Percentiles rank a stretch among this genome's conserved stretches.
Conservation (phyloP, 2,329 filamentous ascomycete genomes). For the Lasiodiplodia citricola region DNA sequence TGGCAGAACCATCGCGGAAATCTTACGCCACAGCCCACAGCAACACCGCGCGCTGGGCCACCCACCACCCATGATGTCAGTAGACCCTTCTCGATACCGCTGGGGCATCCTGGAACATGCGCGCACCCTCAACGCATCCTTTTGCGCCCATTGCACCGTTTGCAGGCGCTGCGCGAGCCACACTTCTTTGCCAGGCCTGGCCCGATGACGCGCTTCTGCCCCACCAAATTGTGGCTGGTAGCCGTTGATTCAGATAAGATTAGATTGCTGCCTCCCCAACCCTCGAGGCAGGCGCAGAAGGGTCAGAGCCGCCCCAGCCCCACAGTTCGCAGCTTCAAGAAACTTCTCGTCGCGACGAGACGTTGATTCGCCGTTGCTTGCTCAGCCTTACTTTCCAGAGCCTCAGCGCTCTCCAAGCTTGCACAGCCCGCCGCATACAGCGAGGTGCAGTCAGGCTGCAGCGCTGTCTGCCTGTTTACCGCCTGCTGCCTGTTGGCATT, state of each 20-base stretch:
- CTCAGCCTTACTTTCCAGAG: neutral
- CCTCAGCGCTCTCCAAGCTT: neutral
- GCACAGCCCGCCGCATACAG: neutral
- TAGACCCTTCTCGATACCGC: conserved; percentile 1
- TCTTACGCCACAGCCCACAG: conserved; percentile 16
- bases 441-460: neutral
- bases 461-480: neutral
- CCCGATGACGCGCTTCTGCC: conserved; percentile 22
- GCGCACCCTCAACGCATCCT: neutral
- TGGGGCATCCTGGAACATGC: conserved; percentile 7
- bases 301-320: conserved; percentile 6
- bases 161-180: neutral
- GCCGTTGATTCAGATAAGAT: conserved; percentile 12
- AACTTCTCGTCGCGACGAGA: conserved; percentile 15
- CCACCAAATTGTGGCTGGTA: conserved; percentile 13
- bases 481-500: neutral
- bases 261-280: neutral
- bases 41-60: conserved; percentile 13
- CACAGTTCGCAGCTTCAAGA: conserved; percentile 17
- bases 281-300: neutral
- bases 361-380: neutral
- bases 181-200: neutral
- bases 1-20: conserved; percentile 21
- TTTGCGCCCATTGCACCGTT: conserved; percentile 2
- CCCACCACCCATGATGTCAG: conserved; percentile 14